A percentile compares a stretch with the other conserved stretches of the same genome.
Evolutionary conservation across 2,329 filamentous ascomycete species (phyloP).

Genomic region (Colletotrichum abscissum): DNA sequence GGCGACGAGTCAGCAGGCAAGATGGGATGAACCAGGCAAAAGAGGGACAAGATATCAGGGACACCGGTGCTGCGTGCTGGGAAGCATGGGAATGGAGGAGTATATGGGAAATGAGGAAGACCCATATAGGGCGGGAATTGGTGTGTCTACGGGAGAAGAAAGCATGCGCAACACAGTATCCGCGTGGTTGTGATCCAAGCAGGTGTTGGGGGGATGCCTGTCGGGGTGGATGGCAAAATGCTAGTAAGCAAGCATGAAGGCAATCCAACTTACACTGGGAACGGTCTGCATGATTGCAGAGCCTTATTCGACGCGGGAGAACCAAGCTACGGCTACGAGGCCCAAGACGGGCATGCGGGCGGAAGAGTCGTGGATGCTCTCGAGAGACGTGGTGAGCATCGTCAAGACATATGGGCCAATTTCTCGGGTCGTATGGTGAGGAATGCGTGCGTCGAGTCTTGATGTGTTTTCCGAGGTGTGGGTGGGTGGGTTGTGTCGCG

Average conservation of each 20-base stretch:
- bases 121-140: background rate
- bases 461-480: background rate
- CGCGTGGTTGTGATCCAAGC: background rate
- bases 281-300: constrained; percentile 64
- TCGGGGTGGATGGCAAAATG: constrained; percentile 8
- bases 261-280: constrained; percentile 56
- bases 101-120: constrained; percentile 25
- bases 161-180: background rate
- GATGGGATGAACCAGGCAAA: constrained; percentile 5
- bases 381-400: constrained; percentile 35
- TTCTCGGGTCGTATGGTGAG: constrained; percentile 20
- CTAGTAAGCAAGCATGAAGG: background rate
- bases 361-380: constrained; percentile 31
- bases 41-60: constrained; percentile 33
- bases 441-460: constrained; percentile 22
- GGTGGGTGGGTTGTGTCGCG: background rate
- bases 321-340: constrained; percentile 4
- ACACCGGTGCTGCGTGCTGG: background rate
- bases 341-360: constrained; percentile 33
- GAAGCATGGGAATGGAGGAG: constrained; percentile 7
- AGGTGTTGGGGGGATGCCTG: constrained; percentile 30
- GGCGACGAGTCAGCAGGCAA: constrained; percentile 22
- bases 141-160: constrained; percentile 9
- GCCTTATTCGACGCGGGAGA: constrained; percentile 50
- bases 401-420: constrained; percentile 37